phyloP scores from a whole-genome alignment of 805 yeast species.

The Saccharomycopsis fibuligera region DNA sequence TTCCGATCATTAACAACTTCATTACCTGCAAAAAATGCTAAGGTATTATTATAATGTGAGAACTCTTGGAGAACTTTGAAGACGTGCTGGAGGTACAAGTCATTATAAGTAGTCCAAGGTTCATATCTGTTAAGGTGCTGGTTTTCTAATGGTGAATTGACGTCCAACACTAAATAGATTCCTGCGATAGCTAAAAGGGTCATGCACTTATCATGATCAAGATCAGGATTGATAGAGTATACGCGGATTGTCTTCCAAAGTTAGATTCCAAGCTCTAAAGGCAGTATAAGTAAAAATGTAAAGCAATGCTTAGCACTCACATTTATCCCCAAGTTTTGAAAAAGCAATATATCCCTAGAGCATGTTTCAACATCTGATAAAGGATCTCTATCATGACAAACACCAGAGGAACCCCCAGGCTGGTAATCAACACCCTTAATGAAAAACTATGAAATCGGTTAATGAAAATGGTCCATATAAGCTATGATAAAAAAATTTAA shows the following conservation, averaged over 20 bases:
- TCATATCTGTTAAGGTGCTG: constrained; percentile 86
- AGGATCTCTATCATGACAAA: constrained; percentile 55
- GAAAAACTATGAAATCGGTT: constrained; percentile 38
- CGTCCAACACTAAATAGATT: constrained; percentile 85
- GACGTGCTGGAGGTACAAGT: constrained; percentile 64
- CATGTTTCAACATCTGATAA: constrained; percentile 66
- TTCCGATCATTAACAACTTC: constrained; percentile 77
- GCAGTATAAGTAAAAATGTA: not conserved
- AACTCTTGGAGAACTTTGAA: constrained; percentile 78
- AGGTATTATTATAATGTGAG: constrained; percentile 77
- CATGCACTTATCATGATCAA: constrained; percentile 89
- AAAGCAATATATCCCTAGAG: constrained; percentile 73
- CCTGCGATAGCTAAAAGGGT: constrained; percentile 86
- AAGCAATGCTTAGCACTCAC: constrained; percentile 25
- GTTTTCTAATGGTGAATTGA: constrained; percentile 74
- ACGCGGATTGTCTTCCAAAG: constrained; percentile 66
- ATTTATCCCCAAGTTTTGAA: constrained; percentile 81
- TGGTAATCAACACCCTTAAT: constrained; percentile 91
- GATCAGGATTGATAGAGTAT: constrained; percentile 75
- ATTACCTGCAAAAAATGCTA: constrained; percentile 89
- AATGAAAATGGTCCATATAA: too few relatives aligned
- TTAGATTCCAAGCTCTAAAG: not conserved
- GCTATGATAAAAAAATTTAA: too few relatives aligned
- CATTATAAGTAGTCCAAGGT: constrained; percentile 85
- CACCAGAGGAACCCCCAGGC: constrained; percentile 90